A percentile compares a stretch with the other conserved stretches of the same genome.
Evolutionary conservation across 73 alveolate genomes (phyloP).

Genomic region (Paramecium octaurelia): DNA sequence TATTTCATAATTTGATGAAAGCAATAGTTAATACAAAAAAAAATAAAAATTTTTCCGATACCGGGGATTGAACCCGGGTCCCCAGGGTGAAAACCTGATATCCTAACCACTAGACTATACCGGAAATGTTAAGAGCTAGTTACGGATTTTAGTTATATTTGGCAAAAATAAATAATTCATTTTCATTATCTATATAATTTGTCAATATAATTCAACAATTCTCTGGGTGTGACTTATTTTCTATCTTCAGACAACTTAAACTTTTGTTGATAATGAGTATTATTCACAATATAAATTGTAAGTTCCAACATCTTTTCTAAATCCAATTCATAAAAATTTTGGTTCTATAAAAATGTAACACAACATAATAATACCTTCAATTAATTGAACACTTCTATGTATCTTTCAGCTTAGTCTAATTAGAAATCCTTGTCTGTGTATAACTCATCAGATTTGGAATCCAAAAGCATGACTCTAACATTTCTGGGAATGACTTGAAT

Average conservation of each 20-base stretch:
- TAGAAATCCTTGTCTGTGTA: slow-evolving; percentile 18
- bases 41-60: slow-evolving; percentile 40
- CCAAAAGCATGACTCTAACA: slow-evolving; percentile 37
- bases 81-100: slow-evolving; percentile 62
- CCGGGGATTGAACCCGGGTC: slow-evolving; percentile 63
- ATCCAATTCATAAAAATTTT: slow-evolving; percentile 21
- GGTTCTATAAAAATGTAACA: not conserved
- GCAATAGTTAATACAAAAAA: not conserved
- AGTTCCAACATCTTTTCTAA: slow-evolving; percentile 9
- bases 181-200: slow-evolving; percentile 33
- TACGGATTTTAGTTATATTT: not conserved
- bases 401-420: not conserved
- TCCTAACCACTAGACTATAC: slow-evolving; percentile 59
- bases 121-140: not conserved
- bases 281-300: slow-evolving; percentile 44
- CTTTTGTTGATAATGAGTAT: slow-evolving; percentile 16
- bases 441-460: slow-evolving; percentile 38
- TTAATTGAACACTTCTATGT: not conserved
- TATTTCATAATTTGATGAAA: not conserved
- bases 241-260: slow-evolving; percentile 13
- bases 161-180: not conserved
- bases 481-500: slow-evolving; percentile 24
- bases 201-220: slow-evolving; percentile 13
- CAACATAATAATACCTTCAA: not conserved
- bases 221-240: not conserved